Evolutionary conservation across 2,329 filamentous ascomycete species (phyloP), one percentile per base, ranked within the genome.

Genomic region (Colletotrichum melonis): DNA sequence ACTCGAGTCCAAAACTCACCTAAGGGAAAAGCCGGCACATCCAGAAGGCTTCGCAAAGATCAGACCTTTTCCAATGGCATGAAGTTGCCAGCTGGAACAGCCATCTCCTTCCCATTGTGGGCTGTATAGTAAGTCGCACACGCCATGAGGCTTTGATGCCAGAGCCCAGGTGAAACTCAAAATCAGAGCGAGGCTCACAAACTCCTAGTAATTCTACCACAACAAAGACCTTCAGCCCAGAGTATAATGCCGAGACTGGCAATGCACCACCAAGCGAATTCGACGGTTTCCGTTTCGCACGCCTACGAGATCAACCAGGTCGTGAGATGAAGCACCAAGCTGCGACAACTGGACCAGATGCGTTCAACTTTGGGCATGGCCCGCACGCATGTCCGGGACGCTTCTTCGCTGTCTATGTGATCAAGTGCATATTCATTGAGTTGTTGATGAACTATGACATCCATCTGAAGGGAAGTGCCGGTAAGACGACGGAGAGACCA

Each of bases 1-100:
- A 57, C 82, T 38, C 86, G 86, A 74, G 86, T 88, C 8, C 80
- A 86, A 54, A 82, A 85, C 74, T 1, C 79, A 81, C 1, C 84
- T 84, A 22, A 82, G 82, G 4, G 80, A 81, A 16, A 79, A 88
- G 52, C 82, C 86, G 73, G 80, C 83, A 1, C 82, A 84, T 0
- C 75, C 79, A 22, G 79, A 79, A 26, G 82, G 80, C 52, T 75
- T 83, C 74, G 79, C 78, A 85, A 87, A 75, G 77, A 81, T n/a
- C 79, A 80, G 1, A 73, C 71, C 75, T 86, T 82, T 75, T 77
- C 79, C 7, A 78, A 82, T 30, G 82, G 81, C 6, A 74, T 81
- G 38, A 77, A 66, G 4, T 59, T 82, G 28, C 81, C 81, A 1
- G 76, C 74, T 3, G 75, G 77, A 8, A 78, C 78, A 1, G 74